A percentile compares a stretch with the other conserved stretches of the same genome.
phyloP scores from a whole-genome alignment of 805 yeast genomes.

The Blastobotrys muscicola region DNA sequence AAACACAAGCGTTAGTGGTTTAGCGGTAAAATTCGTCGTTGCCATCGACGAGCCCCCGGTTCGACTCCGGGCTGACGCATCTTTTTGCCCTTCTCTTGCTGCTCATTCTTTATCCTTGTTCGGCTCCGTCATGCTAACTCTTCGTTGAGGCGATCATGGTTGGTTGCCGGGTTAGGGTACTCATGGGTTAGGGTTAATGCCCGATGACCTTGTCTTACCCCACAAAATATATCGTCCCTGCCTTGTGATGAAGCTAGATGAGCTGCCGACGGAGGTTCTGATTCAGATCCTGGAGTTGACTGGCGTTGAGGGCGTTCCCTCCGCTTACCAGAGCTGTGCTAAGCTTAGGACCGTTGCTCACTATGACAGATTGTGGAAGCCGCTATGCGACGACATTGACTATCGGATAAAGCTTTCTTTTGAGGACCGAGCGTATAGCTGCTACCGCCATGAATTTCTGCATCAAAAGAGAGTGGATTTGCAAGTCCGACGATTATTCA shows the following conservation, averaged over 20 bases:
- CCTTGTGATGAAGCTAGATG: conserved; percentile 2
- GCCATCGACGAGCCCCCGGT: conserved; percentile 52
- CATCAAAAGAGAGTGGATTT: conserved; percentile 1
- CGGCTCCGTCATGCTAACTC: too few species aligned
- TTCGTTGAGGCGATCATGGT: too few species aligned
- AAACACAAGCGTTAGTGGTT: conserved; percentile 38
- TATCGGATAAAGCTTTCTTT: background rate
- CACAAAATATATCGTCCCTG: too few species aligned
- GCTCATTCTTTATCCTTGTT: too few species aligned
- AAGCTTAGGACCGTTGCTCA: background rate
- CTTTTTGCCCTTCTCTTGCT: conserved; percentile 16
- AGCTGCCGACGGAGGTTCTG: conserved; percentile 3
- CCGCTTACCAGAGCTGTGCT: background rate
- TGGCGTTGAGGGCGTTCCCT: background rate
- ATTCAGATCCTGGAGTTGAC: background rate
- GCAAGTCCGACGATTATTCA: background rate
- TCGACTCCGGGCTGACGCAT: conserved; percentile 51
- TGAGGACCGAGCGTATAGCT: background rate
- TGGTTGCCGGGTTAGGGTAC: too few species aligned
- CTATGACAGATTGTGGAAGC: conserved; percentile 2
- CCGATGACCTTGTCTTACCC: too few species aligned
- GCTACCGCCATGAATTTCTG: background rate
- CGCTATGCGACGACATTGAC: background rate
- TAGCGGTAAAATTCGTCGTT: conserved; percentile 48
- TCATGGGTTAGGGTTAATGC: too few species aligned